A percentile compares a stretch with the other conserved stretches of the same genome.
These are phyloP conservation scores for Evansstolkia leycettana DNA, from an alignment of 495 filamentous ascomycete species.

Conservation along the genomic window DNA sequence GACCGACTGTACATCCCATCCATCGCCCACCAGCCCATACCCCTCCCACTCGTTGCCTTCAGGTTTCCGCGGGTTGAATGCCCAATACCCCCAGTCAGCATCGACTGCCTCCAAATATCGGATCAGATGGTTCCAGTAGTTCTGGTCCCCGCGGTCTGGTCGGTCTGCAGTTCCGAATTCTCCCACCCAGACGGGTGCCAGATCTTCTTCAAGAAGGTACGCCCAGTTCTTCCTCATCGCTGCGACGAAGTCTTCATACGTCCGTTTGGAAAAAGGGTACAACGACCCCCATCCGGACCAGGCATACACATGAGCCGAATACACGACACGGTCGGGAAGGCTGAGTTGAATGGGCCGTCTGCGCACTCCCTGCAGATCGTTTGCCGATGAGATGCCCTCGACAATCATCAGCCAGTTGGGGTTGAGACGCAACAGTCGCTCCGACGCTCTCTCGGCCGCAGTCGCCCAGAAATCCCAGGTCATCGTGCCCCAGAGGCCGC, in stretches of 20 bases:
- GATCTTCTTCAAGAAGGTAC: constrained; percentile 42
- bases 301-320: constrained; percentile 47
- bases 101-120: constrained; percentile 39
- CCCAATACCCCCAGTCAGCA: constrained; percentile 53
- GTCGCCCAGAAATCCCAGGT: constrained; percentile 43
- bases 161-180: constrained; percentile 42
- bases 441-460: constrained; percentile 43
- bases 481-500: constrained; percentile 52
- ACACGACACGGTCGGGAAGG: constrained; percentile 40
- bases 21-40: constrained; percentile 43
- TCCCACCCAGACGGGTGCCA: constrained; percentile 49
- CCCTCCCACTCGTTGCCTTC: constrained; percentile 36
- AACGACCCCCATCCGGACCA: constrained; percentile 51
- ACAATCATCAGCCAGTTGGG: constrained; percentile 50
- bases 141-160: constrained; percentile 35
- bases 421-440: constrained; percentile 40
- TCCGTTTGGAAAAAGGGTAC: constrained; percentile 38
- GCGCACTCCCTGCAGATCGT: constrained; percentile 38
- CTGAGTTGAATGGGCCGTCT: constrained; percentile 40
- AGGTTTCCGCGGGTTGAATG: constrained; percentile 47
- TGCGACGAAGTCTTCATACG: constrained; percentile 41
- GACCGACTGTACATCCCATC: constrained; percentile 41
- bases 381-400: constrained; percentile 46
- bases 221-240: constrained; percentile 50
- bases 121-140: constrained; percentile 49